Evolutionary conservation across 2,329 filamentous ascomycete genomes (phyloP).

Genomic region (Aureobasidium sp.): DNA sequence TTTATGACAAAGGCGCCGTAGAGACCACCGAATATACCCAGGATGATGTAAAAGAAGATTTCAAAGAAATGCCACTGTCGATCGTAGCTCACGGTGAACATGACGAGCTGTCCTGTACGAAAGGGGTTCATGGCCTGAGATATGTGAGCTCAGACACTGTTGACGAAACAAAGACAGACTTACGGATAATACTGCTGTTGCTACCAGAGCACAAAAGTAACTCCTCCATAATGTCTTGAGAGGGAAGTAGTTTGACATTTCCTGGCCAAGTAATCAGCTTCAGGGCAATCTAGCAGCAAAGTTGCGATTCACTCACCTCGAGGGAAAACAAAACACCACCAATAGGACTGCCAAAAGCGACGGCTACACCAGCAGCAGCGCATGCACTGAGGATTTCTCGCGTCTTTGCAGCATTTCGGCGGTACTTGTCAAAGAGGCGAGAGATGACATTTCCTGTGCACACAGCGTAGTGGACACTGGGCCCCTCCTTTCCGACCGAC

Average conservation of each 20-base stretch:
- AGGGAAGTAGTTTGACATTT: slow-evolving; percentile 95
- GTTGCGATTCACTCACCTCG: slow-evolving; percentile 42
- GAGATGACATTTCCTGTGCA: slow-evolving; percentile 97
- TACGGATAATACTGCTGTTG: slow-evolving; percentile 78
- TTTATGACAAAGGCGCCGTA: slow-evolving; percentile 98
- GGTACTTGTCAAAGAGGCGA: slow-evolving; percentile 85
- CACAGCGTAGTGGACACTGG: slow-evolving; percentile 97
- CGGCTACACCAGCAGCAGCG: slow-evolving; percentile 88
- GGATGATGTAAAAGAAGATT: slow-evolving; percentile 80
- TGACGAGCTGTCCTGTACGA: slow-evolving; percentile 91
- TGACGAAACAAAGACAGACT: slow-evolving; percentile 20
- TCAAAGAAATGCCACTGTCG: slow-evolving; percentile 98
- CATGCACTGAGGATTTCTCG: slow-evolving; percentile 91
- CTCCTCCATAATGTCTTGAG: slow-evolving; percentile 97
- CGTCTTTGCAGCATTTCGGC: slow-evolving; percentile 84
- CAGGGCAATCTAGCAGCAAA: slow-evolving; percentile 18
- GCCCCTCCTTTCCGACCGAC: slow-evolving; percentile 93
- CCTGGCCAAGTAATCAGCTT: slow-evolving; percentile 34
- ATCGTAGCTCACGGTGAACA: slow-evolving; percentile 97
- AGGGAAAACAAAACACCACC: slow-evolving; percentile 93
- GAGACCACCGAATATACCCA: slow-evolving; percentile 87
- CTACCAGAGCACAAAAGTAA: slow-evolving; percentile 95
- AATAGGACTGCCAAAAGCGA: slow-evolving; percentile 95
- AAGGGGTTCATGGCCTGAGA: slow-evolving; percentile 86
- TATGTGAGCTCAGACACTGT: not conserved